Conservation (phyloP, 2,329 filamentous ascomycete genomes). For the Penicillium sp. region DNA sequence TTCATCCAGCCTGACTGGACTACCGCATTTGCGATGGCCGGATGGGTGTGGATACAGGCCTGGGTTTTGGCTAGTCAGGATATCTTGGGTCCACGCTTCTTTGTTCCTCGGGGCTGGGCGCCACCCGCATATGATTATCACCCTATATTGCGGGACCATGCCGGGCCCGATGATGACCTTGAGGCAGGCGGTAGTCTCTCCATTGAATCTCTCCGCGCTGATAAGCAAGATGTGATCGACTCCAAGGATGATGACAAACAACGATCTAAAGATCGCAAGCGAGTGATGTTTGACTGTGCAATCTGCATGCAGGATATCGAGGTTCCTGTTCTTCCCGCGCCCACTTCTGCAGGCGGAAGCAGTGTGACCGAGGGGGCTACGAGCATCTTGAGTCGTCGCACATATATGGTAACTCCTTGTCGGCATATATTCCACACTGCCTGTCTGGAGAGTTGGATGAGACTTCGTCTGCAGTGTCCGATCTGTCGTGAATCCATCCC, state of each 20-base stretch:
- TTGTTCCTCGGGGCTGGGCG: constrained; percentile 70
- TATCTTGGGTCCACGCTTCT: constrained; percentile 84
- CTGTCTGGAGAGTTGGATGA: constrained; percentile 96
- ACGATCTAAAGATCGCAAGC: constrained; percentile 53
- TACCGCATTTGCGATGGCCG: constrained; percentile 67
- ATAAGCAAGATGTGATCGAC: constrained; percentile 44
- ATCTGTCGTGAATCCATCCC: constrained; percentile 91
- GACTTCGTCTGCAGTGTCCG: constrained; percentile 88
- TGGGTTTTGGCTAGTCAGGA: constrained; percentile 79
- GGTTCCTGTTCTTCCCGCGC: constrained; percentile 71
- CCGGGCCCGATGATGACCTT: constrained; percentile 68
- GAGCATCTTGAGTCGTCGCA: constrained; percentile 75
- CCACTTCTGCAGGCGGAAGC: constrained; percentile 55
- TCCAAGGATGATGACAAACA: constrained; percentile 49
- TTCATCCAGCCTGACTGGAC: constrained; percentile 72
- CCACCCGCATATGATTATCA: constrained; percentile 86
- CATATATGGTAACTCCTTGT: constrained; percentile 98
- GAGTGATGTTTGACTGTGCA: constrained; percentile 79
- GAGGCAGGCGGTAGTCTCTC: constrained; percentile 77
- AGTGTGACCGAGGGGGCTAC: constrained; percentile 51
- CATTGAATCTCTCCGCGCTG: constrained; percentile 68
- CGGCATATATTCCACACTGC: constrained; percentile 91
- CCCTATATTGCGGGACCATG: constrained; percentile 69
- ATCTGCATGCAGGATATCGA: constrained; percentile 93
- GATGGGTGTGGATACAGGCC: constrained; percentile 88